Percentiles rank a stretch among this genome's conserved stretches.
phyloP scores from a whole-genome alignment of 2,329 filamentous ascomycete species.

The Rasamsonia emersonii region DNA sequence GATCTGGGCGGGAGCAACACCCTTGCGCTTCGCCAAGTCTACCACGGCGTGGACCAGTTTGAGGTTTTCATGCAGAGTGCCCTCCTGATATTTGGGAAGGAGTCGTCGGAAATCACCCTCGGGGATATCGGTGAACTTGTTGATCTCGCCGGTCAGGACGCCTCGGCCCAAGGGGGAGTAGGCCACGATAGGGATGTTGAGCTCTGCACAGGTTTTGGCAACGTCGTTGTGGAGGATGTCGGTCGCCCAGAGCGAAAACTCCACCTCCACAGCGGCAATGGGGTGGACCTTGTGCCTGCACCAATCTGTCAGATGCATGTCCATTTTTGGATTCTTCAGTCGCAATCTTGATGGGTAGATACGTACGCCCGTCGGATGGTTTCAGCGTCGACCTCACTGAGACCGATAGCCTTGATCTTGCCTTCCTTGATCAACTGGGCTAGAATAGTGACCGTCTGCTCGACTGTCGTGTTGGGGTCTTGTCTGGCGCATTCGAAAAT shows the following conservation, averaged over 20 bases:
- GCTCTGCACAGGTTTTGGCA: constrained; percentile 46
- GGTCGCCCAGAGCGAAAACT: constrained; percentile 50
- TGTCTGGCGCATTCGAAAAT: constrained; percentile 52
- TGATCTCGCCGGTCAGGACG: constrained; percentile 45
- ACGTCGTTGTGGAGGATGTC: constrained; percentile 52
- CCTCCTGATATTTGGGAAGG: constrained; percentile 43
- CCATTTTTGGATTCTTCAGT: too few species aligned
- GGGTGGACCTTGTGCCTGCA: constrained; percentile 42
- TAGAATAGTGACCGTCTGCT: constrained; percentile 35
- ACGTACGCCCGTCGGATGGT: constrained; percentile 36
- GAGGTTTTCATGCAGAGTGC: constrained; percentile 43
- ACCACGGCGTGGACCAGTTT: constrained; percentile 40
- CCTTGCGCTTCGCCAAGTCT: constrained; percentile 37
- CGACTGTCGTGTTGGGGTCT: constrained; percentile 44
- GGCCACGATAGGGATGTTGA: constrained; percentile 49
- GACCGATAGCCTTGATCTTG: constrained; percentile 36
- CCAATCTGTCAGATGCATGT: too few species aligned
- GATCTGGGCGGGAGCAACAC: constrained; percentile 37
- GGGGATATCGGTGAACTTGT: constrained; percentile 38
- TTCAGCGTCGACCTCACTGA: constrained; percentile 37
- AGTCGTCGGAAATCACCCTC: constrained; percentile 37
- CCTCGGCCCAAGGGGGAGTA: constrained; percentile 54
- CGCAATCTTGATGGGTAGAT: too few species aligned
- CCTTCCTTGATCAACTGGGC: constrained; percentile 33
- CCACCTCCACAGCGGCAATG: constrained; percentile 52